Evolutionary conservation across 2,329 filamentous ascomycete genomes (phyloP).

Genomic region (Ceratocystis cacaofunesta): DNA sequence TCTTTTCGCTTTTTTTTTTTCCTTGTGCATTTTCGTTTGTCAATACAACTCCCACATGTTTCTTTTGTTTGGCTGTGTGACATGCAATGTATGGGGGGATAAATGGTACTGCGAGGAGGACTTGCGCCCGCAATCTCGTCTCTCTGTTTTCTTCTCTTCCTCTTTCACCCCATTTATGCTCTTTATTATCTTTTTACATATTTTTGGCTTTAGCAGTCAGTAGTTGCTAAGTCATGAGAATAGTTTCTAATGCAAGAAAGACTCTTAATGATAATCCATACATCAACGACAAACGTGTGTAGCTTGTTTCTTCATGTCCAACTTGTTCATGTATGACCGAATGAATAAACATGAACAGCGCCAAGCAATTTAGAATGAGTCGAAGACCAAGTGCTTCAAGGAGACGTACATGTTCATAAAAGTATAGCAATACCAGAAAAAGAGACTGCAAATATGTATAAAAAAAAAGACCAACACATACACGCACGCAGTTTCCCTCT

Average conservation of each 20-base stretch:
- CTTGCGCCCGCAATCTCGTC: not conserved
- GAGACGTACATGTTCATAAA: conserved; percentile 5
- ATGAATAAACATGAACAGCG: too few relatives aligned
- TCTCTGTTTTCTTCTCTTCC: not conserved
- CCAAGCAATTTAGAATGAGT: too few relatives aligned
- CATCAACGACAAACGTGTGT: not conserved
- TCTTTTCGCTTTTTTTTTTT: not conserved
- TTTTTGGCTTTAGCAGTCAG: not conserved
- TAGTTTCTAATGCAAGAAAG: conserved; percentile 1
- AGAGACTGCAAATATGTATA: conserved; percentile 3
- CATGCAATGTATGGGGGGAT: not conserved
- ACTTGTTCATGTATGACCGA: too few relatives aligned
- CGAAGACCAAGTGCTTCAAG: not conserved
- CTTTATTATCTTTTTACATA: not conserved
- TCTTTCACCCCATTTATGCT: not conserved
- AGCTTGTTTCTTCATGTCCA: not conserved
- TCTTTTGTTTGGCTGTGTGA: not conserved
- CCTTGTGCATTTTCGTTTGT: not conserved
- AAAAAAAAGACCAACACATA: not conserved
- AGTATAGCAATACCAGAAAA: not conserved
- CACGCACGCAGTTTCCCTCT: not conserved
- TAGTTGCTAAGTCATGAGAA: not conserved
- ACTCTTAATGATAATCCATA: not conserved
- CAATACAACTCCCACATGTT: conserved; percentile 3
- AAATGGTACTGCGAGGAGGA: not conserved